These are phyloP conservation scores for Salicornia ramosissima DNA, from an alignment of 148 eudicot species.

Conservation along the genomic window DNA sequence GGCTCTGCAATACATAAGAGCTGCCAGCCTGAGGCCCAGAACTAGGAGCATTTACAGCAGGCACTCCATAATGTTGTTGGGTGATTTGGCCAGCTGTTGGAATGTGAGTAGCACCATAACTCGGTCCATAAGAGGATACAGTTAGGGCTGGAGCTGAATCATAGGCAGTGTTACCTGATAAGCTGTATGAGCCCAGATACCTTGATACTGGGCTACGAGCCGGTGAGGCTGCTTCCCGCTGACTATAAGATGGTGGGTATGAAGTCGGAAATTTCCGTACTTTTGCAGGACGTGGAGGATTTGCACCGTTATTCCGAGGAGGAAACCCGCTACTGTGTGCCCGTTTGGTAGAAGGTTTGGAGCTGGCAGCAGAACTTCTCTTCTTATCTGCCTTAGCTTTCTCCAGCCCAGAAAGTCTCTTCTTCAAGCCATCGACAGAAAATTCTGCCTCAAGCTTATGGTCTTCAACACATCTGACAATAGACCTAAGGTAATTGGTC, in stretches of 20 bases:
- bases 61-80: conserved; percentile 22
- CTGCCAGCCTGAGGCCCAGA: conserved; percentile 9
- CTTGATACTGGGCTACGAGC: conserved; percentile 32
- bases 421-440: conserved; percentile 37
- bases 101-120: conserved; percentile 24
- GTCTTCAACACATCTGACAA: conserved; percentile 63
- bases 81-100: conserved; percentile 10
- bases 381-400: conserved; percentile 46
- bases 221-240: conserved; percentile 20
- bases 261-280: conserved; percentile 26
- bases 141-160: conserved; percentile 22
- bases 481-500: conserved; percentile 31
- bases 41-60: conserved; percentile 3
- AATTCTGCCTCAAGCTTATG: conserved; percentile 44
- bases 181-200: conserved; percentile 29
- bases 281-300: conserved; percentile 38
- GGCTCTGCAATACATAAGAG: conserved; percentile 20
- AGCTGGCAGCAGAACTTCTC: conserved; percentile 28
- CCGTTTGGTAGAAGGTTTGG: conserved; percentile 46
- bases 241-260: conserved; percentile 33
- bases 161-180: conserved; percentile 34
- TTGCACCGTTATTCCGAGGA: conserved; percentile 20
- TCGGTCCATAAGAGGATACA: conserved; percentile 25
- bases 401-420: conserved; percentile 38
- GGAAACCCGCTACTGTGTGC: conserved; percentile 22